Evolutionary conservation across 208 protist species (phyloP).

Genomic region (Acanthamoeba lenticulata): DNA sequence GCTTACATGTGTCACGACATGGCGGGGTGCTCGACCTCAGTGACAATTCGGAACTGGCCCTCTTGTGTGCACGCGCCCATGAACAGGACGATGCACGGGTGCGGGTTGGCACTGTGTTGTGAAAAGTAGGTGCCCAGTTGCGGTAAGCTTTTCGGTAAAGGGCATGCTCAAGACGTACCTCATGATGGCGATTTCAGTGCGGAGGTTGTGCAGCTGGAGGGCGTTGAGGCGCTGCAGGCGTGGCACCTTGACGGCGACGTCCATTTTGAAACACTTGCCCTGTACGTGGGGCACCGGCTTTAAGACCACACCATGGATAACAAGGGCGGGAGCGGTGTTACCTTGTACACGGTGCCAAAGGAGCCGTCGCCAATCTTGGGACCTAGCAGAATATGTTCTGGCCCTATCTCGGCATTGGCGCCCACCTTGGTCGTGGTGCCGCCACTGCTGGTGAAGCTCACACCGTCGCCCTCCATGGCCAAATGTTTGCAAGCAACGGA

Average conservation of each 20-base stretch:
- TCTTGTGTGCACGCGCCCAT: conserved; percentile 62
- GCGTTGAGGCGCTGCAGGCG: conserved; percentile 42
- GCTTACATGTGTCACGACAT: too few species aligned
- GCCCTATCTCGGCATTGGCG: conserved; percentile 22
- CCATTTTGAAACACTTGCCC: too few species aligned
- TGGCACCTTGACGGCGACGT: conserved; percentile 55
- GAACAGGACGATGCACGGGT: conserved; percentile 33
- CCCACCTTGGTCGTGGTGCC: not conserved
- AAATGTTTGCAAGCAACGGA: too few species aligned
- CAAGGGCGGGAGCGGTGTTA: not conserved
- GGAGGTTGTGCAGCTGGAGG: not conserved
- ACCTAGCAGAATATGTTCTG: not conserved
- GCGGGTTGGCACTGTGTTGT: not conserved
- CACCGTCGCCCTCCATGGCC: too few species aligned
- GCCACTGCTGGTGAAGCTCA: too few species aligned
- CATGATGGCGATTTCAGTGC: conserved; percentile 44
- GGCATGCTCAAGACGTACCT: conserved; percentile 34
- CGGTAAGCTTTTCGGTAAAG: too few species aligned
- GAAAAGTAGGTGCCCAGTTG: too few species aligned
- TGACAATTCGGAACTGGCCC: conserved; percentile 76
- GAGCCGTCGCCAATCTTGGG: not conserved
- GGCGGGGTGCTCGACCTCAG: too few species aligned
- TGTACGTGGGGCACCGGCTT: too few species aligned
- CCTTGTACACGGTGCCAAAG: conserved; percentile 29
- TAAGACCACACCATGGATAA: too few species aligned